Evolutionary conservation across 345 rosid species (phyloP), one percentile per base, ranked within the genome.

Genomic region (Kandelia obovata): DNA sequence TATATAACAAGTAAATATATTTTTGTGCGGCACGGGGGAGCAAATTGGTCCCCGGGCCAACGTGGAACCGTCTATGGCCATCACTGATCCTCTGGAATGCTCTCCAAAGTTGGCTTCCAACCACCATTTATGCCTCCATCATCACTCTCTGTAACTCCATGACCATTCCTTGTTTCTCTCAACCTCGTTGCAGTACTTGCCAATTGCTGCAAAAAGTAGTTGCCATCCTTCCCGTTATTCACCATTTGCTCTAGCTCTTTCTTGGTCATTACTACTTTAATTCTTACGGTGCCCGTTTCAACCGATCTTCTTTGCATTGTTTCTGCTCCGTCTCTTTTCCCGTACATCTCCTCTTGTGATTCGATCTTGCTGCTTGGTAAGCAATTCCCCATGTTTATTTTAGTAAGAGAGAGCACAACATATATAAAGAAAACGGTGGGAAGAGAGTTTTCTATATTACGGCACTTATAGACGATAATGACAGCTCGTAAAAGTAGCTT

Each of bases 21-120:
- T 37, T 37, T 39, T 35, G 10, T 35, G 46, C 46, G 15, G 46
- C 46, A 11, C 4, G 2, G 15, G 15, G 46, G 15, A 39, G 46
- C 3, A 11, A 39, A 9, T 39, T 9, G 13, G 15, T 0, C 16
- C 46, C 46, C 0, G 46, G 46, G 46, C 46, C 11, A 39, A 10
- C 3, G 15, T 2, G 46, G 37, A 34, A 34, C 8, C 37, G 37
- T 34, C 37, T 6, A 34, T 34, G 10, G 73, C 9, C 37, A 34
- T 34, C 46, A 10, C 69, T 75, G 80, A 30, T 81, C 79, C 67
- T 88, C 94, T 0, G 90, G 94, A 65, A 88, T 88, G 77, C 83
- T 83, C 71, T 82, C 89, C 73, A 88, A 78, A 53, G 73, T 58
- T 15, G 88, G 92, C 78, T 82, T 88, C 92, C 89, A 84, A 19